A percentile compares a stretch with the other conserved stretches of the same genome.
Conservation (phyloP, 805 yeast species). For the Yamadazyma sp. region DNA sequence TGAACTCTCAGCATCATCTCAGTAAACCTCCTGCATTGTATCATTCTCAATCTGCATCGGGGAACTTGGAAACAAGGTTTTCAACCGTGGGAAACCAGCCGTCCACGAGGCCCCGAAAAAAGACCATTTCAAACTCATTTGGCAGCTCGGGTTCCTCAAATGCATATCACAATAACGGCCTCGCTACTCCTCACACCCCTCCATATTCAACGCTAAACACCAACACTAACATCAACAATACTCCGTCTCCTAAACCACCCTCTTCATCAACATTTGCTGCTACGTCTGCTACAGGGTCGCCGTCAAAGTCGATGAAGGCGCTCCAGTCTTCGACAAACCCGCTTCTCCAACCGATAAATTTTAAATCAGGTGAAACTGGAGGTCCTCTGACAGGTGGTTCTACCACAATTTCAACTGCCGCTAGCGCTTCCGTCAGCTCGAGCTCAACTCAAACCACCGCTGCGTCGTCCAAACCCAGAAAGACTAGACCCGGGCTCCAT, state of each 20-base stretch:
- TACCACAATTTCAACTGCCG: neutral
- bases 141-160: conserved; percentile 17
- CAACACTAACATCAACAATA: conserved; percentile 24
- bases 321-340: conserved; percentile 46
- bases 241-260: conserved; percentile 39
- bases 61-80: conserved; percentile 30
- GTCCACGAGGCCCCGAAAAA: conserved; percentile 32
- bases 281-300: conserved; percentile 29
- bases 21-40: conserved; percentile 44
- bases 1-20: conserved; percentile 23
- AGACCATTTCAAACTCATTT: conserved; percentile 39
- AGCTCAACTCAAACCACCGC: neutral
- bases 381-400: neutral
- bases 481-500: conserved; percentile 40
- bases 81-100: conserved; percentile 22
- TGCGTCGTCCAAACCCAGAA: conserved; percentile 12
- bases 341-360: conserved; percentile 55
- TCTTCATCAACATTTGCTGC: conserved; percentile 20
- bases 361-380: conserved; percentile 25
- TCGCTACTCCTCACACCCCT: conserved; percentile 32
- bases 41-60: conserved; percentile 46
- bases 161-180: neutral
- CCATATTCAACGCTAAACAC: conserved; percentile 34
- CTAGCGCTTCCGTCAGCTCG: neutral
- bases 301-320: conserved; percentile 51